Base-by-base conservation (phyloP, 116 monocot genomes). In the Dioscorea cayenensis region DNA sequence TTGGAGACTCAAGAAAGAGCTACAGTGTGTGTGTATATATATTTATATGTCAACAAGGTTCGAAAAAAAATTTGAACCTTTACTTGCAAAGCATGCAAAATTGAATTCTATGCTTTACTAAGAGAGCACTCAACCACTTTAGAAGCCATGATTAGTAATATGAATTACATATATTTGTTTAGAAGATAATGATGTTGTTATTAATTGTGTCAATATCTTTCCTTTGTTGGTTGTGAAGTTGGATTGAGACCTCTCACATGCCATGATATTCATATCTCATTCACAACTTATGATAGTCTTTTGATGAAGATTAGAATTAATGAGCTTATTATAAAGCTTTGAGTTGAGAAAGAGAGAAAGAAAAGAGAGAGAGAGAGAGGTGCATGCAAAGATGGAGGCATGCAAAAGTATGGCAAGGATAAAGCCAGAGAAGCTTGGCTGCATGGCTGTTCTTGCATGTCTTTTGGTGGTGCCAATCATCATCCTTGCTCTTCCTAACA, bases 341-440 rank as follows among this genome's bases (percentile, higher is more conserved):
- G 18, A 19, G 0, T 55, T 16, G n/a, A 62, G 62, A 6, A 6
- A 20, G 25, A 62, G 62, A 43, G 62, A 55, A 5, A 62, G 62
- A 6, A n/a, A n/a, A n/a, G 22, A 20, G 6, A 62, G 62, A 43
- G 62, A 62, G 62, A 62, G 3, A 62, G 62, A 62, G 62, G 62
- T 20, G 62, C 10, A 27, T 62, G 21, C 22, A 10, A 62, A 20
- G 10, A 62, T 62, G 62, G 22, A 62, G 9, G 9, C 62, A 62
- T 62, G 62, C 62, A 65, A 28, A 28, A 65, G 32, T 65, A 16
- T 65, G 7, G 65, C 32, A 28, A 35, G 16, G 14, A 36, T 55
- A 71, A 71, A 16, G 29, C 71, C 11, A 36, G 28, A 36, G 43
- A 71, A 29, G 20, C 60, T 71, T 36, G 59, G 71, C 8, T 60